These are phyloP conservation scores for Hepatocystis sp. DNA, from an alignment of 169 alveolate genomes.

Conservation along the genomic window DNA sequence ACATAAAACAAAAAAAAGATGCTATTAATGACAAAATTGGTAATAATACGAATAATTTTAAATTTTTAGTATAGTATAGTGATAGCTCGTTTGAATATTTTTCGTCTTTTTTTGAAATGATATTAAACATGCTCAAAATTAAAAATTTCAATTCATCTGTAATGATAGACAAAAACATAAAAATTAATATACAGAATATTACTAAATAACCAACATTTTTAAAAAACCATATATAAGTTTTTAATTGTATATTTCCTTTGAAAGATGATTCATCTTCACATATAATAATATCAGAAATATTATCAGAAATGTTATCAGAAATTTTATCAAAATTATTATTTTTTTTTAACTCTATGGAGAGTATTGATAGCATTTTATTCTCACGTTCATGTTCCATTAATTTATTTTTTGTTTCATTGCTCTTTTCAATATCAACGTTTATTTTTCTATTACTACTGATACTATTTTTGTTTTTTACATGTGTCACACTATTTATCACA, in stretches of 20 bases:
- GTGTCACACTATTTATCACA: background rate
- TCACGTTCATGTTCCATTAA: background rate
- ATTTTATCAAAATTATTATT: too few relatives aligned
- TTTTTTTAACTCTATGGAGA: too few relatives aligned
- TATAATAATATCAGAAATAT: background rate
- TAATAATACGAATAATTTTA: constrained; percentile 30
- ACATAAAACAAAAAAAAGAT: constrained; percentile 21
- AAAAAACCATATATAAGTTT: constrained; percentile 62
- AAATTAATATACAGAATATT: constrained; percentile 17
- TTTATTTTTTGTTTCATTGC: background rate
- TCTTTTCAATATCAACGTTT: background rate
- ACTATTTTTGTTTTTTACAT: constrained; percentile 7
- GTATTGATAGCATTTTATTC: constrained; percentile 6
- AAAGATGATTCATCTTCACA: constrained; percentile 28
- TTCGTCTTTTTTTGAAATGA: constrained; percentile 4
- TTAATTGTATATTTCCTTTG: constrained; percentile 43
- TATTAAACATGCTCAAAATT: constrained; percentile 27
- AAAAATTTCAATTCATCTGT: constrained; percentile 59
- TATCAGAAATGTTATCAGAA: too few relatives aligned
- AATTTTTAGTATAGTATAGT: background rate
- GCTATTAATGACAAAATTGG: constrained; percentile 46
- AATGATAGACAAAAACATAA: constrained; percentile 36
- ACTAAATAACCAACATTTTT: constrained; percentile 27
- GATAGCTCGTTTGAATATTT: constrained; percentile 16
- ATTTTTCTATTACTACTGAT: background rate